Evolutionary conservation across 2,329 filamentous ascomycete genomes (phyloP).

Genomic region (Dendrostoma leiphaemia): DNA sequence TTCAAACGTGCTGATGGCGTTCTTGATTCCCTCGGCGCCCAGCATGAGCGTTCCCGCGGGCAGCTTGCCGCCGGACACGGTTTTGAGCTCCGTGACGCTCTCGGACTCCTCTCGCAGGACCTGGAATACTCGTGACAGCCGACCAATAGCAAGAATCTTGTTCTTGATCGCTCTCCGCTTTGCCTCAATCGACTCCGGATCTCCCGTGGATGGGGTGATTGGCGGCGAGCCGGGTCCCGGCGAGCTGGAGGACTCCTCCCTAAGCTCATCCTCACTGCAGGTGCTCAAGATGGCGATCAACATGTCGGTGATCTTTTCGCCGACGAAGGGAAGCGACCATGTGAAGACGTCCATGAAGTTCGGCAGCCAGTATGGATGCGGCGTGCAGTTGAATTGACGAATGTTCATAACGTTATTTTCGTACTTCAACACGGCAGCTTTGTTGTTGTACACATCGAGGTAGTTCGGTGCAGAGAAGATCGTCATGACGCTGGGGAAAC

Average conservation of each 20-base stretch:
- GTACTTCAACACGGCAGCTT: constrained; percentile 97
- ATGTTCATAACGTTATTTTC: constrained; percentile 99
- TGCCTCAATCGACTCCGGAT: constrained; percentile 86
- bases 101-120: constrained; percentile 97
- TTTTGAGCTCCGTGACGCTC: constrained; percentile 96
- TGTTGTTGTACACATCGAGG: constrained; percentile 99
- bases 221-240: constrained; percentile 75
- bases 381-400: constrained; percentile 98
- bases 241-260: constrained; percentile 75
- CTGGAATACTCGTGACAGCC: constrained; percentile 96
- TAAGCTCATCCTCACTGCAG: constrained; percentile 97
- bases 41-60: constrained; percentile 97
- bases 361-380: constrained; percentile 97
- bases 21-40: constrained; percentile 93
- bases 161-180: constrained; percentile 98
- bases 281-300: constrained; percentile 97
- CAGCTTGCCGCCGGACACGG: constrained; percentile 85
- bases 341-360: constrained; percentile 99
- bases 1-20: constrained; percentile 94
- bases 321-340: constrained; percentile 98
- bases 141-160: constrained; percentile 97
- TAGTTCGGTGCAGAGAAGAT: constrained; percentile 99
- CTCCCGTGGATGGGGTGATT: constrained; percentile 46
- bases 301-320: constrained; percentile 99
- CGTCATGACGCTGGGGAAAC: constrained; percentile 99